Evolutionary conservation across 495 filamentous ascomycete genomes (phyloP).

Genomic region (Penicillium chermesinum): DNA sequence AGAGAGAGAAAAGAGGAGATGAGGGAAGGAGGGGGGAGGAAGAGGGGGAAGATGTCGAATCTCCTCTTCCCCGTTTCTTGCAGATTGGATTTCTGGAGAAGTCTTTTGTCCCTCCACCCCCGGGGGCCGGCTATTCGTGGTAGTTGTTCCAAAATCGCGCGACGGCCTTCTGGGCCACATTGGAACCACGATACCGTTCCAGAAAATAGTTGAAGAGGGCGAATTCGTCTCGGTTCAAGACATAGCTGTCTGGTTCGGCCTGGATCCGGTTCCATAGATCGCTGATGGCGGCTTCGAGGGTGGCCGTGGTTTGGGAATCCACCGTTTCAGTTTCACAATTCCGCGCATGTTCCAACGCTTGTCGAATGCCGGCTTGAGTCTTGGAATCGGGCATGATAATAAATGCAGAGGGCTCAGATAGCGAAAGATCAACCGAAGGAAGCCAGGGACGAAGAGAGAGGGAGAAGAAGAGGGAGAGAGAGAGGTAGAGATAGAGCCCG

Average conservation of each 20-base stretch:
- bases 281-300: slow-evolving; percentile 52
- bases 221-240: slow-evolving; percentile 67
- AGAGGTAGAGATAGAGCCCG: not conserved
- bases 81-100: not conserved
- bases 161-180: slow-evolving; percentile 38
- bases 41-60: too few species aligned
- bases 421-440: too few species aligned
- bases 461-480: slow-evolving; percentile 1
- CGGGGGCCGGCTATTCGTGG: not conserved
- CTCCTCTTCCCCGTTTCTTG: not conserved
- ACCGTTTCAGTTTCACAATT: slow-evolving; percentile 54
- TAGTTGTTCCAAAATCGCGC: slow-evolving; percentile 46
- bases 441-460: too few species aligned
- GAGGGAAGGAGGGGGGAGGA: too few species aligned
- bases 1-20: too few species aligned
- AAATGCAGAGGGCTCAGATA: not conserved
- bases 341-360: slow-evolving; percentile 62
- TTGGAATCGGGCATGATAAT: slow-evolving; percentile 16
- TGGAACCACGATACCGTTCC: slow-evolving; percentile 45
- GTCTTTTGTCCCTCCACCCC: not conserved
- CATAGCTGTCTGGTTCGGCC: slow-evolving; percentile 53
- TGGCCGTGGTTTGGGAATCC: slow-evolving; percentile 45
- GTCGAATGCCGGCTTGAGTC: slow-evolving; percentile 23
- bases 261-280: slow-evolving; percentile 60
- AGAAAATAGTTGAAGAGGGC: slow-evolving; percentile 74